Evolutionary conservation across 1,284 basidiomycete species (phyloP), one percentile per base, ranked within the genome.

Genomic region (Testicularia cyperi): DNA sequence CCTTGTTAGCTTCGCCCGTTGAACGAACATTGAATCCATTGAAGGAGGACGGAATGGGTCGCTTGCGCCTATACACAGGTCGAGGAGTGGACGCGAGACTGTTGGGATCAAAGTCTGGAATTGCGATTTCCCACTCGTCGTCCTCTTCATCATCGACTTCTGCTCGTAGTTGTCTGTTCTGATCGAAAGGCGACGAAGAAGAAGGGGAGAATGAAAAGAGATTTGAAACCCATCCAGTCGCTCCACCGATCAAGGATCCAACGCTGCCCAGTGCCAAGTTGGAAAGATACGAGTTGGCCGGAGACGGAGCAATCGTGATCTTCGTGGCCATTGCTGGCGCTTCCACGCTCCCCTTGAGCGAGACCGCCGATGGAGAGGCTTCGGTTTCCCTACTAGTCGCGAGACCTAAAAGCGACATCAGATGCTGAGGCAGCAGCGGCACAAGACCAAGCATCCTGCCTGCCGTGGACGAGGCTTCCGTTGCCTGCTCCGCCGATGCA

Each of bases 101-200:
- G 33, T 41, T 43, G 12, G 64, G 60, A 35, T 64, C 60, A 20
- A 65, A 69, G 3, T 67, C 60, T 7, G 66, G 66, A 14, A 61
- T 54, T 5, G 45, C 52, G 35, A 61, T 68, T 20, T 69, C 66
- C 61, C 61, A 69, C 14, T 61, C 55, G 35, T 66, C 57, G 7
- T 62, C 62, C 18, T 35, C 38, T 1, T 43, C 27, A 22, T 60
- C 51, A n/a, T 20, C 30, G 0, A 9, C 30, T 5, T 18, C 16
- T 7, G 22, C 16, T 8, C 16, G 28, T 13, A 3, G 36, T 8
- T 1, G 32, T 5, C 5, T 25, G 7, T n/a, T n/a, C n/a, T n/a
- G n/a, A n/a, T n/a, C n/a, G n/a, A n/a, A n/a, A n/a, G n/a, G n/a
- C n/a, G n/a, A n/a, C 22, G 51, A n/a, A 3, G 45, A 8, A 14